Percentiles rank a stretch among this genome's conserved stretches.
phyloP scores from a whole-genome alignment of 2,329 filamentous ascomycete genomes.

The Xylaria sp. region DNA sequence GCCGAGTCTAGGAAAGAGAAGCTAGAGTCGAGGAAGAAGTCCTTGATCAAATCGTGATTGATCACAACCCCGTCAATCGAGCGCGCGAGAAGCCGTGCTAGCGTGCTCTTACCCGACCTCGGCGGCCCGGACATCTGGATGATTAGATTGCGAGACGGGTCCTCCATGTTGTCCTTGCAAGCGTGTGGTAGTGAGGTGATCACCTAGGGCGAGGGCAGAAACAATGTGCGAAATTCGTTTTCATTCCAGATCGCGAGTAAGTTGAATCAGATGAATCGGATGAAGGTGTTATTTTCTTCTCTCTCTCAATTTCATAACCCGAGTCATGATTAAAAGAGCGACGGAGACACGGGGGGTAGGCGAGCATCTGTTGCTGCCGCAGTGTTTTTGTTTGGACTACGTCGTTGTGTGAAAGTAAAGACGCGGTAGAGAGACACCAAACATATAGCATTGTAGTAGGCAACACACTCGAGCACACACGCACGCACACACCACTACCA shows the following conservation, averaged over 20 bases:
- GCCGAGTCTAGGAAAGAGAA: constrained; percentile 41
- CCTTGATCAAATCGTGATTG: constrained; percentile 46
- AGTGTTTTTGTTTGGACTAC: background rate
- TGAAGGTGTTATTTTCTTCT: background rate
- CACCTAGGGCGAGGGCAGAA: background rate
- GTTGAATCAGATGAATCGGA: background rate
- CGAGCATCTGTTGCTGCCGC: background rate
- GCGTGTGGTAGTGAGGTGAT: background rate
- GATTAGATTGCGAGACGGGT: constrained; percentile 25
- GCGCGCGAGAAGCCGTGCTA: constrained; percentile 38
- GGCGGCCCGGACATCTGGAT: constrained; percentile 48
- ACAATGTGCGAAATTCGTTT: background rate
- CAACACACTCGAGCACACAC: background rate
- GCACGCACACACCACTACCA: too few relatives aligned
- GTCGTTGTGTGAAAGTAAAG: background rate
- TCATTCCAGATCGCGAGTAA: background rate
- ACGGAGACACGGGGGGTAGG: background rate
- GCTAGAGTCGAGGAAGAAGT: constrained; percentile 39
- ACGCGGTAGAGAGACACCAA: background rate
- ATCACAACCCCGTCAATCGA: constrained; percentile 42
- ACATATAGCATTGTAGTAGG: background rate
- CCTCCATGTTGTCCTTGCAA: background rate
- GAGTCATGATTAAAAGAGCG: background rate
- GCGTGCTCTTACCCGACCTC: constrained; percentile 48
- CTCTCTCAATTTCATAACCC: background rate